Conservation (phyloP, 2,329 filamentous ascomycete species). For the Epichloe typhina region DNA sequence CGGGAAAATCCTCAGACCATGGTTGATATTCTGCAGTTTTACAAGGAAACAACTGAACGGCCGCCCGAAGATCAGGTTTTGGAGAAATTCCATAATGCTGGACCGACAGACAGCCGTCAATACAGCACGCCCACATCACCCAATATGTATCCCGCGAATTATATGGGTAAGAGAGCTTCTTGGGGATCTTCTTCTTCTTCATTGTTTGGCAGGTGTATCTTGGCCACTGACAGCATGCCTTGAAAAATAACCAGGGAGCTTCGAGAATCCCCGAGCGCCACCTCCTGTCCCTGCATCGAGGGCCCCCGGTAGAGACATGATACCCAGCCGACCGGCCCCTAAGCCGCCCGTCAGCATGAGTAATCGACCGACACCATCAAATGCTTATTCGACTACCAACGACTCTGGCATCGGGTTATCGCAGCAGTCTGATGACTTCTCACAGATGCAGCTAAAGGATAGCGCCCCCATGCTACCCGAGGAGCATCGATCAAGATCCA, state of each 20-base stretch:
- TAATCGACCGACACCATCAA: slow-evolving; percentile 40
- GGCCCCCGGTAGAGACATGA: slow-evolving; percentile 35
- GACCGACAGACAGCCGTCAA: slow-evolving; percentile 40
- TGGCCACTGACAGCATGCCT: background rate
- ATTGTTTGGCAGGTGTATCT: background rate
- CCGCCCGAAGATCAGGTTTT: slow-evolving; percentile 76
- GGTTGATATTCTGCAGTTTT: slow-evolving; percentile 90
- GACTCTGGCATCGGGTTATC: slow-evolving; percentile 52
- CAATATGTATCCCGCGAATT: slow-evolving; percentile 40
- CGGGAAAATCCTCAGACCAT: slow-evolving; percentile 92
- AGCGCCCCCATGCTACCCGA: slow-evolving; percentile 48
- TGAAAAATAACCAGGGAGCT: slow-evolving; percentile 48
- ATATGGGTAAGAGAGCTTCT: slow-evolving; percentile 54
- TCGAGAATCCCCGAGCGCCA: slow-evolving; percentile 89
- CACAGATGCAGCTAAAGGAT: slow-evolving; percentile 38
- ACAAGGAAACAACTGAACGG: slow-evolving; percentile 81
- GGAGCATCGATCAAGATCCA: slow-evolving; percentile 52
- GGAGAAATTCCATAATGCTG: slow-evolving; percentile 91
- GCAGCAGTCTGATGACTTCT: slow-evolving; percentile 42
- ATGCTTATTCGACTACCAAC: slow-evolving; percentile 33
- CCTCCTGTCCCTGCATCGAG: slow-evolving; percentile 64
- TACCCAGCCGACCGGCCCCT: slow-evolving; percentile 76
- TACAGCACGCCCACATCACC: slow-evolving; percentile 32
- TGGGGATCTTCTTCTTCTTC: slow-evolving; percentile 17
- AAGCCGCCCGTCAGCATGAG: slow-evolving; percentile 62